Conservation (phyloP, 352 stramenopile genomes). For the Pelagophyceae sp. region DNA sequence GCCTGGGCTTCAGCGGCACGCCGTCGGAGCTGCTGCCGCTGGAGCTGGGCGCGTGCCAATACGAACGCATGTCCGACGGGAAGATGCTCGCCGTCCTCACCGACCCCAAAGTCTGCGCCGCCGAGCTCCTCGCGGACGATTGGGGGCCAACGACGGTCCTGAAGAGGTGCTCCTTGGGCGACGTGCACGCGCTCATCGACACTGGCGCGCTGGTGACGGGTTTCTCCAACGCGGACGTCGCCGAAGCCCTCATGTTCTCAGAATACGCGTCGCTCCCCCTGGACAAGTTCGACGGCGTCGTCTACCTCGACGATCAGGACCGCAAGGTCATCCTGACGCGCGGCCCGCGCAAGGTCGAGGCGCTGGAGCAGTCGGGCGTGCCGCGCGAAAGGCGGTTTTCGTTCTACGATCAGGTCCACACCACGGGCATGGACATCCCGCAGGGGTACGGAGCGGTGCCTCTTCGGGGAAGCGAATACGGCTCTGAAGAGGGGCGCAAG, state of each 20-base stretch:
- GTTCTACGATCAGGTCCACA: conserved; percentile 86
- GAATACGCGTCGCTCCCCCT: conserved; percentile 35
- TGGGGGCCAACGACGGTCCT: conserved; percentile 63
- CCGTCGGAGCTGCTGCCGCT: conserved; percentile 96
- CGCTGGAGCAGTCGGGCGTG: conserved; percentile 67
- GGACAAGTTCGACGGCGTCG: conserved; percentile 63
- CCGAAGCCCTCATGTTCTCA: conserved; percentile 61
- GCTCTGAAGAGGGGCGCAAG: no score
- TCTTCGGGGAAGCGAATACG: neutral
- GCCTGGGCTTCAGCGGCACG: conserved; percentile 97
- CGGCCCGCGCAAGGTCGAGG: conserved; percentile 83
- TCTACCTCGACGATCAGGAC: conserved; percentile 76
- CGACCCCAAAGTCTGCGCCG: conserved; percentile 70
- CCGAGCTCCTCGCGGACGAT: conserved; percentile 46
- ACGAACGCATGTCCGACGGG: conserved; percentile 94
- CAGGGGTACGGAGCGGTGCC: conserved; percentile 60
- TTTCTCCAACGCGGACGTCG: conserved; percentile 73
- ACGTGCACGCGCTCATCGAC: conserved; percentile 75
- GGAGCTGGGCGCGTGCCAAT: conserved; percentile 95
- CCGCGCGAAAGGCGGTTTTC: conserved; percentile 61
- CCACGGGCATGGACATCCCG: conserved; percentile 83
- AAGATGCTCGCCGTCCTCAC: conserved; percentile 96
- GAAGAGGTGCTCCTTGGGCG: conserved; percentile 56
- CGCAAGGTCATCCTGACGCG: conserved; percentile 77
- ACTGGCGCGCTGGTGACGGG: conserved; percentile 77